Percentiles rank a stretch among this genome's conserved stretches.
These are phyloP conservation scores for Vaccinium vitisidaea DNA, from an alignment of 148 eudicot genomes.

Conservation along the genomic window DNA sequence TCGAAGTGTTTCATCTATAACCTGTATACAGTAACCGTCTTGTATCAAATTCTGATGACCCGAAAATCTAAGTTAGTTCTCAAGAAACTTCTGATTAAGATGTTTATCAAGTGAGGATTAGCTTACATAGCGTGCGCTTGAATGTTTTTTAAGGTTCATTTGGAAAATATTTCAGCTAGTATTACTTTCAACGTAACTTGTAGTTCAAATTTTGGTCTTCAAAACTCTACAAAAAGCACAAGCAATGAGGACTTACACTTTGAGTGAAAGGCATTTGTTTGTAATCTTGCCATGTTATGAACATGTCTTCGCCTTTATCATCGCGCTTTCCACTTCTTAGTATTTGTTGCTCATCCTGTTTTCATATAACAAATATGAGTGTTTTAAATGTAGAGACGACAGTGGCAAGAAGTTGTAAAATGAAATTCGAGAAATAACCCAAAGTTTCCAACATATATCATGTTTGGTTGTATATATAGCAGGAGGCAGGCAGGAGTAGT, in stretches of 20 bases:
- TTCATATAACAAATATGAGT: background rate
- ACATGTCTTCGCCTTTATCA: conserved; percentile 31
- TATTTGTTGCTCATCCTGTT: conserved; percentile 51
- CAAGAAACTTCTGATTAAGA: background rate
- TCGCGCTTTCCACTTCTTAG: conserved; percentile 25
- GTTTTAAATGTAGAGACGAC: too few species aligned
- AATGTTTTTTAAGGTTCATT: background rate
- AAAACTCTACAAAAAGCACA: background rate
- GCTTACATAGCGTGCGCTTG: background rate
- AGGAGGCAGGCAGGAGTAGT: background rate
- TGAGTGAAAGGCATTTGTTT: conserved; percentile 60
- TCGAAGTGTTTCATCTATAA: conserved; percentile 57
- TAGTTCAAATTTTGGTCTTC: background rate
- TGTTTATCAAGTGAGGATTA: background rate
- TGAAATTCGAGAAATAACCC: too few species aligned
- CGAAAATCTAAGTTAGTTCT: background rate
- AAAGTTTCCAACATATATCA: background rate
- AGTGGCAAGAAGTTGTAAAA: too few species aligned
- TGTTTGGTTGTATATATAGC: background rate
- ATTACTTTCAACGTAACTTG: background rate
- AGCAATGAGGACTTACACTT: conserved; percentile 35
- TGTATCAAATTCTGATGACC: background rate
- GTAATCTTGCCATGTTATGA: conserved; percentile 49
- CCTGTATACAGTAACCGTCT: conserved; percentile 24
- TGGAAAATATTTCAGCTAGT: background rate